Base-by-base conservation (phyloP, 495 filamentous ascomycete genomes). In the Geopyxis carbonaria region DNA sequence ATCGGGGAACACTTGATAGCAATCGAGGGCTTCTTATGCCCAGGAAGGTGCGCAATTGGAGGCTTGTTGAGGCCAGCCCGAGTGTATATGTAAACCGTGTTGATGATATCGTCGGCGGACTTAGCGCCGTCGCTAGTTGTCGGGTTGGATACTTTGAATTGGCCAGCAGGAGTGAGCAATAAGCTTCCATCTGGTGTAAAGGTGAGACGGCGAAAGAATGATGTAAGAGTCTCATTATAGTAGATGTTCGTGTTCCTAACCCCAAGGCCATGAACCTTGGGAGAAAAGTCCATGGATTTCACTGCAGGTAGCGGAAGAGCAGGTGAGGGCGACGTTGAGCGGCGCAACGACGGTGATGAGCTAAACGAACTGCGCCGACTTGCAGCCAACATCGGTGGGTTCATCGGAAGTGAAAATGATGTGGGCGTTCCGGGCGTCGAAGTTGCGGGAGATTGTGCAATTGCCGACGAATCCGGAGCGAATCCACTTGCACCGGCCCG, bases 21-120 rank as follows among this genome's bases (percentile, higher is more conserved):
- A 9, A 99, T 81, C 1, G 91, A 99, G 6, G 91, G 87, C 55
- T 99, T 99, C 65, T 94, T 99, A 51, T 94, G 87, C 1, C 89
- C 91, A 0, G 91, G 91, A 22, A 99, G 69, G 61, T 94, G 87
- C n/a, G 91, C 84, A 42, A 99, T 80, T 11, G 91, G 91, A 10
- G 91, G 85, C 56, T 87, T 94, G 59, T 93, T 95, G 50, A 99
- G 80, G 9, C 91, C 91, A 13, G 84, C 91, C 43, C 91, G 71
- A 0, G 87, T 94, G 55, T 99, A 99, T 32, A 99, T 83, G 59
- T 95, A 99, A 20, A 95, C 91, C 0, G 91, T 99, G 53, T 99
- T 99, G 59, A 78, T 82, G 25, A 93, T 67, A 28, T 99, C 87
- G 44, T 84, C 86, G 0, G 69, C 66, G 2, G 71, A 68, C 58